Evolutionary conservation across 2,329 filamentous ascomycete species (phyloP).

Genomic region (Aquanectria penicillioides): DNA sequence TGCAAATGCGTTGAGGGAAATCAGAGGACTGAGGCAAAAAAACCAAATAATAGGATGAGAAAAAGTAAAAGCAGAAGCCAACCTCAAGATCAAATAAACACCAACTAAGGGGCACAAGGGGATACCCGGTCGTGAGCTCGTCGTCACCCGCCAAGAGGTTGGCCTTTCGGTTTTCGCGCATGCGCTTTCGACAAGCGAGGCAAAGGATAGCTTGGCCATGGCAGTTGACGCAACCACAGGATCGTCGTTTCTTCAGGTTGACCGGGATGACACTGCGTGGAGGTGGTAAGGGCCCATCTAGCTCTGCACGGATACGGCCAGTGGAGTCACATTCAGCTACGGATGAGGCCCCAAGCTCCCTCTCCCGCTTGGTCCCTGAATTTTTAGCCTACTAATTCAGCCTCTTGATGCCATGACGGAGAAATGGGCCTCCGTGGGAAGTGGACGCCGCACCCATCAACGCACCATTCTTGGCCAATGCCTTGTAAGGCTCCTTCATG

Average conservation of each 20-base stretch:
- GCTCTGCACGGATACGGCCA: not conserved
- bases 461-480: not conserved
- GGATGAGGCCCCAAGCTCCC: constrained; percentile 5
- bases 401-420: not conserved
- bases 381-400: not conserved
- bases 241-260: constrained; percentile 10
- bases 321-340: constrained; percentile 12
- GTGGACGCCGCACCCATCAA: not conserved
- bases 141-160: too few species aligned
- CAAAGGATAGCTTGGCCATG: constrained; percentile 2
- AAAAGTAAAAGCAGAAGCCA: too few species aligned
- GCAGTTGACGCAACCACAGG: not conserved
- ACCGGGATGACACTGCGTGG: constrained; percentile 7
- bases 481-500: not conserved
- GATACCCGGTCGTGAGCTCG: not conserved
- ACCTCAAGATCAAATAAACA: too few species aligned
- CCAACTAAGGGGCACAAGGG: too few species aligned
- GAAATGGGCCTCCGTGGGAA: not conserved
- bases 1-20: not conserved
- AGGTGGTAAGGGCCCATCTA: not conserved
- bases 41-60: too few species aligned
- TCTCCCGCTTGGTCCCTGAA: constrained; percentile 4
- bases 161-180: too few species aligned
- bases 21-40: not conserved
- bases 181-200: not conserved